A percentile compares a stretch with the other conserved stretches of the same genome.
phyloP scores from a whole-genome alignment of 2,329 filamentous ascomycete species.

The Trichoderma sp. region DNA sequence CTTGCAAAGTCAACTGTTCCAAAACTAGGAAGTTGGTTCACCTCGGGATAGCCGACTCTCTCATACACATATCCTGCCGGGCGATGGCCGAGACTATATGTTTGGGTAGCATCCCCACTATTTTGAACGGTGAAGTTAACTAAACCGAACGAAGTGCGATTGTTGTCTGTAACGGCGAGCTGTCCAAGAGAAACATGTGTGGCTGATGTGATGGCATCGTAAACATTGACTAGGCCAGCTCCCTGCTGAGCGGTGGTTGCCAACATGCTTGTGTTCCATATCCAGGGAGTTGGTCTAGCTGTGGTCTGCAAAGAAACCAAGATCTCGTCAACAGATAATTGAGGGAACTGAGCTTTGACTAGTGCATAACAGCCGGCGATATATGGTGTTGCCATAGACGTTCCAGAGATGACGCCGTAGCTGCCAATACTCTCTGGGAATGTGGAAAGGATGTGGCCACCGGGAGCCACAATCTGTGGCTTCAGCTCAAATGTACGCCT shows the following conservation, averaged over 20 bases:
- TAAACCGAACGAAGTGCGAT: background rate
- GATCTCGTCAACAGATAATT: background rate
- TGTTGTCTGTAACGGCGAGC: background rate
- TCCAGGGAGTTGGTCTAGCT: background rate
- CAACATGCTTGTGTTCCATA: background rate
- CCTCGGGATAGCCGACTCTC: background rate
- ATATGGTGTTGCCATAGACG: conserved; percentile 1
- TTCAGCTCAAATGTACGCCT: conserved; percentile 1
- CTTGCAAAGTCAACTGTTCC: background rate
- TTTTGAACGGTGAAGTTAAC: background rate
- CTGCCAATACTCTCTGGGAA: background rate
- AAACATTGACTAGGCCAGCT: background rate
- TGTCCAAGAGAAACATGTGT: background rate
- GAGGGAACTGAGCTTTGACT: background rate
- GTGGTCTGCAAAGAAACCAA: background rate
- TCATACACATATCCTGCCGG: background rate
- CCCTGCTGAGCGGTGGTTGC: conserved; percentile 1
- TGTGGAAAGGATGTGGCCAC: background rate
- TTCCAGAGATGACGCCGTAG: conserved; percentile 1
- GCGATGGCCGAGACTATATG: background rate
- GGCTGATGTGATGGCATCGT: background rate
- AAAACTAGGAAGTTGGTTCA: background rate
- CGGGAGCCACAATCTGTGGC: background rate
- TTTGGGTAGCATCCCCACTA: background rate
- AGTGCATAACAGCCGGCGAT: background rate